A percentile compares a stretch with the other conserved stretches of the same genome.
Conservation (phyloP, 2,329 filamentous ascomycete species). For the Diaporthe longicolla region DNA sequence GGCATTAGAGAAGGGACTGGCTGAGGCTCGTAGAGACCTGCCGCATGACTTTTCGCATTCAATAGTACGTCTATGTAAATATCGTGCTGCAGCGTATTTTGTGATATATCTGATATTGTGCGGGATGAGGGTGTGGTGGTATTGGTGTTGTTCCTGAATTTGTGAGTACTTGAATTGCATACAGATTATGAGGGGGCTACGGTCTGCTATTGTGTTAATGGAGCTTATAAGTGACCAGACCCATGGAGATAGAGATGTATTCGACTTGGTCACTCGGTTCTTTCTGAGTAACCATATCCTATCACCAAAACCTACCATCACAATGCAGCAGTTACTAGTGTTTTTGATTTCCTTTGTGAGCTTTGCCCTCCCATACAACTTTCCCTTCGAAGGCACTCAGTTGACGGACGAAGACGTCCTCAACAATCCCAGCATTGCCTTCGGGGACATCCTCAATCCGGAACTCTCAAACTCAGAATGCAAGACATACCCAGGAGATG, state of each 20-base stretch:
- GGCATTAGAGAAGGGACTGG: not conserved
- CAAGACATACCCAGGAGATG: conserved; percentile 49
- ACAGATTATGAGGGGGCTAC: not conserved
- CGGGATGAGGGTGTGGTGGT: not conserved
- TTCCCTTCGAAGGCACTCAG: conserved; percentile 20
- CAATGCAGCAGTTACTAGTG: not conserved
- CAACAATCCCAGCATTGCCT: conserved; percentile 24
- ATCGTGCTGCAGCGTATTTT: not conserved
- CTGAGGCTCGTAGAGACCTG: not conserved
- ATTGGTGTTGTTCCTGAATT: not conserved
- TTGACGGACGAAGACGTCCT: conserved; percentile 18
- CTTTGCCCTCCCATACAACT: not conserved
- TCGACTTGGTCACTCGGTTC: not conserved
- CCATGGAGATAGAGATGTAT: not conserved
- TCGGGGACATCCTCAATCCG: conserved; percentile 13
- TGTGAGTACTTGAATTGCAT: not conserved
- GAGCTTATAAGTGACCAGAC: not conserved
- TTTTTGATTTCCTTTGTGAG: not conserved
- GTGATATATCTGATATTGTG: not conserved
- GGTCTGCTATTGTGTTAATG: not conserved
- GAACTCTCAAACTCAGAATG: conserved; percentile 42
- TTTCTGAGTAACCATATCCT: not conserved
- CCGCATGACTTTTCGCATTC: not conserved
- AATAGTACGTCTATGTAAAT: not conserved
- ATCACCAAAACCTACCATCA: not conserved